These are phyloP conservation scores for Ramularia endophylla DNA, from an alignment of 2,329 filamentous ascomycete genomes.

Conservation along the genomic window DNA sequence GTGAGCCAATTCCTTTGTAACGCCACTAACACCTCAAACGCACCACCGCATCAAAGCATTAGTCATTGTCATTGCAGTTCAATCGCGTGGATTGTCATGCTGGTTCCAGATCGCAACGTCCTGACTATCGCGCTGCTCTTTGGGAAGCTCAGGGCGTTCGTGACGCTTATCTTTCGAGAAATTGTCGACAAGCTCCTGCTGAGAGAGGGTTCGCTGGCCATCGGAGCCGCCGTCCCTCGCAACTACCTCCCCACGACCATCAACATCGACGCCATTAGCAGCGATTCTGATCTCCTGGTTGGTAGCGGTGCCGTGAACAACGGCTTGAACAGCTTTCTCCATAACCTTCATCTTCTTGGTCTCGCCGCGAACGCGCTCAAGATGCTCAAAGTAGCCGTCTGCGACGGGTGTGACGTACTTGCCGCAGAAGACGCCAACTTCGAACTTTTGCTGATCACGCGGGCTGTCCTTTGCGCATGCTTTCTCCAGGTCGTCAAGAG, in stretches of 20 bases:
- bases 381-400: slow-evolving; percentile 73
- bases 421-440: slow-evolving; percentile 88
- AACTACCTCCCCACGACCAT: slow-evolving; percentile 51
- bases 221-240: slow-evolving; percentile 36
- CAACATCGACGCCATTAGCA: slow-evolving; percentile 55
- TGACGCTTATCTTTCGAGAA: slow-evolving; percentile 3
- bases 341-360: slow-evolving; percentile 62
- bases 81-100: neutral
- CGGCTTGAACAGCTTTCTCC: slow-evolving; percentile 58
- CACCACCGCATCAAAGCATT: too few species aligned
- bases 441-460: slow-evolving; percentile 60
- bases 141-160: neutral
- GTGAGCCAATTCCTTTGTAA: too few species aligned
- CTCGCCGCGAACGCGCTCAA: slow-evolving; percentile 66
- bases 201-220: slow-evolving; percentile 14
- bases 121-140: slow-evolving; percentile 7
- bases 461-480: slow-evolving; percentile 69
- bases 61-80: neutral
- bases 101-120: slow-evolving; percentile 1
- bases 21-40: too few species aligned
- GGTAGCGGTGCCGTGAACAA: slow-evolving; percentile 57
- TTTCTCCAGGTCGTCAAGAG: slow-evolving; percentile 69
- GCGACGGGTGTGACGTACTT: slow-evolving; percentile 77
- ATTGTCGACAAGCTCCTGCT: slow-evolving; percentile 15
- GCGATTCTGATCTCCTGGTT: slow-evolving; percentile 57